Base-by-base conservation (phyloP, 345 rosid genomes). In the Citrus glauca region DNA sequence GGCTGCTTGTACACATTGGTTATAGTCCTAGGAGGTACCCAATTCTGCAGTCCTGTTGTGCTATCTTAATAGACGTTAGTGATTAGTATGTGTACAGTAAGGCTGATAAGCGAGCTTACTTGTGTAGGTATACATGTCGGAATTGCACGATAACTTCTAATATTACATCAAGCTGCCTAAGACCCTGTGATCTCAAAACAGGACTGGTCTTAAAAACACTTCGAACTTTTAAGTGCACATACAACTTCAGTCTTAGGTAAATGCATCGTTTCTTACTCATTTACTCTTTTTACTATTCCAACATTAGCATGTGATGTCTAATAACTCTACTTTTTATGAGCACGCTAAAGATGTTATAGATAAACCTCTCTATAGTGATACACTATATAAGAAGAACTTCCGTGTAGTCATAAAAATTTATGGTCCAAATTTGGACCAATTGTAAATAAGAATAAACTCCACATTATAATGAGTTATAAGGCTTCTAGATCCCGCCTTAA, bases 121-220 rank as follows among this genome's bases (percentile, higher is more conserved):
- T 81, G 69, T 82, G 70, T 74, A 93, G 99, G 85, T 95, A 97
- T 97, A 89, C 86, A 13, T 95, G 99, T 80, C 91, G 94, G 64
- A 89, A 83, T 82, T 93, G 90, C 85, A 57, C 74, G 14, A 5
- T 90, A 73, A 82, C 81, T 57, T 87, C 97, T 74, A 95, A 85
- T 80, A 88, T 93, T 65, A 89, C 92, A 5, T 88, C 97, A 76
- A 91, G 88, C 81, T 88, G 84, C 79, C 82, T 92, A 71, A 82
- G 92, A 53, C 98, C 96, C 78, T 92, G 99, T 90, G 98, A 95
- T 85, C 89, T 95, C 78, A 95, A 90, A 84, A 84, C 88, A 86
- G 98, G 98, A 77, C 90, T 71, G 79, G 98, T 92, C 42, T 83
- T 93, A 45, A 88, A 72, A 86, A 89, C 94, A 71, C 83, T 95